Evolutionary conservation across 352 stramenopile genomes (phyloP).

Genomic region (Phytophthora tentaculata): DNA sequence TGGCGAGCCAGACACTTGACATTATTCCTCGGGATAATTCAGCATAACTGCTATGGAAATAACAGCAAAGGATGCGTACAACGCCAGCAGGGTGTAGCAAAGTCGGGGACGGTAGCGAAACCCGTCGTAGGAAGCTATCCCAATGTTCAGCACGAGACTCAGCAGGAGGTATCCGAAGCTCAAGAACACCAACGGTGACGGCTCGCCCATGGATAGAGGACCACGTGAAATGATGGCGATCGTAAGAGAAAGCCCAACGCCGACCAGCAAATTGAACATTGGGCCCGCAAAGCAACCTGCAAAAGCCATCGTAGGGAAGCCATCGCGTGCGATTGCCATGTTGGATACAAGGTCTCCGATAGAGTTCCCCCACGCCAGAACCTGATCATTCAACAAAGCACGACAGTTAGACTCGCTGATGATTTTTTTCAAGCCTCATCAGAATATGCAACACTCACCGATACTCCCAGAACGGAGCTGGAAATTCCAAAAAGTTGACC

Average conservation of each 20-base stretch:
- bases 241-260: constrained; percentile 70
- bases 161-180: constrained; percentile 70
- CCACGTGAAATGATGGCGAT: constrained; percentile 64
- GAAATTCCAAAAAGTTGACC: constrained; percentile 79
- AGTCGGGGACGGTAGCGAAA: constrained; percentile 68
- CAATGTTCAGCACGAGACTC: constrained; percentile 75
- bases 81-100: constrained; percentile 60
- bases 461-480: constrained; percentile 77
- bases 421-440: background rate
- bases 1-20: background rate
- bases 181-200: constrained; percentile 68
- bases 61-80: constrained; percentile 73
- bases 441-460: constrained; percentile 43
- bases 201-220: constrained; percentile 58
- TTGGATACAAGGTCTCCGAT: constrained; percentile 83
- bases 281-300: constrained; percentile 82
- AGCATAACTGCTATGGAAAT: constrained; percentile 67
- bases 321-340: constrained; percentile 78
- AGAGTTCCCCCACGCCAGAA: constrained; percentile 82
- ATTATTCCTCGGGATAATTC: constrained; percentile 38
- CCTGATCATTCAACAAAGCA: constrained; percentile 38
- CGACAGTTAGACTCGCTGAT: constrained; percentile 15
- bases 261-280: constrained; percentile 83
- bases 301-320: constrained; percentile 86
- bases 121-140: constrained; percentile 51